Conservation (phyloP, 148 eudicot species). For the Polygonum maritimum region DNA sequence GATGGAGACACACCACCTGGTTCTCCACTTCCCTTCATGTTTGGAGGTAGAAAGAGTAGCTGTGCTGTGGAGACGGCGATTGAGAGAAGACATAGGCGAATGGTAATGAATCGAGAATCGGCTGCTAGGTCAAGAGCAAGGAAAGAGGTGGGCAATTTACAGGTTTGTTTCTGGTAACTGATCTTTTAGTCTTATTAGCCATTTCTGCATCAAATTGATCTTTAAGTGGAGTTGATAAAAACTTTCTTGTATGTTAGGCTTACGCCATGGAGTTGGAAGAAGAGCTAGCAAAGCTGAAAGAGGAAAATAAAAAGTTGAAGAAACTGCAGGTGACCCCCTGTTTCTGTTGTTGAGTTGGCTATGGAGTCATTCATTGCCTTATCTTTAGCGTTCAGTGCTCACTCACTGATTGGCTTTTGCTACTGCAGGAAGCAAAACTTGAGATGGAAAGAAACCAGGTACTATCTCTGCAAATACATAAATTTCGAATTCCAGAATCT, state of each 20-base stretch:
- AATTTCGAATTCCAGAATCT: background rate
- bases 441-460: conserved; percentile 93
- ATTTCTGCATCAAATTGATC: background rate
- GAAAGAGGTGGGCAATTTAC: conserved; percentile 52
- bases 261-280: conserved; percentile 84
- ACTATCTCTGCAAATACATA: background rate
- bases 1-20: conserved; percentile 71
- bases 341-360: background rate
- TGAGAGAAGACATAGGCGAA: conserved; percentile 90
- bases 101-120: conserved; percentile 91
- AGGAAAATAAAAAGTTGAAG: conserved; percentile 53
- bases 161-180: background rate
- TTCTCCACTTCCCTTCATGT: conserved; percentile 73
- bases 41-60: conserved; percentile 50
- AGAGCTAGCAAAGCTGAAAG: conserved; percentile 74
- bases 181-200: background rate
- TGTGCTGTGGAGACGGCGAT: conserved; percentile 68
- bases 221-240: background rate
- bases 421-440: conserved; percentile 53
- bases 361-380: background rate
- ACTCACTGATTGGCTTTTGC: conserved; percentile 6
- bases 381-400: background rate
- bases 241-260: conserved; percentile 34
- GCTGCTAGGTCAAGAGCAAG: conserved; percentile 97
- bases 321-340: conserved; percentile 52